Percentiles rank a stretch among this genome's conserved stretches.
Conservation (phyloP, 805 yeast species). For the Candida sanyiensis region DNA sequence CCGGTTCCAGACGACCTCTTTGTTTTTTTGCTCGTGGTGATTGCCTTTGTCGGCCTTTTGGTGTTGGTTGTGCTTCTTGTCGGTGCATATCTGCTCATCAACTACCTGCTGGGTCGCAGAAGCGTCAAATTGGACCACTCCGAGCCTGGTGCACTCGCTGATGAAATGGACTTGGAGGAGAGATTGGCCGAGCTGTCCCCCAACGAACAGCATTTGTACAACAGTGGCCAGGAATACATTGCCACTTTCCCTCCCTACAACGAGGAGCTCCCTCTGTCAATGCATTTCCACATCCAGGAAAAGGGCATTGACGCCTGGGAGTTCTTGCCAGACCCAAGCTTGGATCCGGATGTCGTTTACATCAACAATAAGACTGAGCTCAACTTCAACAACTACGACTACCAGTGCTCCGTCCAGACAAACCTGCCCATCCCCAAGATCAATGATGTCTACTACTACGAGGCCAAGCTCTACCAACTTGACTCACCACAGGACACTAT, state of each 20-base stretch:
- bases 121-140: constrained; percentile 23
- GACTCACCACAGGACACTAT: constrained; percentile 47
- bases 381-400: constrained; percentile 28
- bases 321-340: constrained; percentile 41
- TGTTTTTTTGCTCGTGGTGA: constrained; percentile 7
- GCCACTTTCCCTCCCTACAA: constrained; percentile 19
- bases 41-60: constrained; percentile 7
- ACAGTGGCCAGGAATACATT: constrained; percentile 38
- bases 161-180: constrained; percentile 38
- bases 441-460: constrained; percentile 48
- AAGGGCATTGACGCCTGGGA: constrained; percentile 85
- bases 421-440: constrained; percentile 40
- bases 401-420: constrained; percentile 35
- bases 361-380: constrained; percentile 41
- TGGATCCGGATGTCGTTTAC: constrained; percentile 43
- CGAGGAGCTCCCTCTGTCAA: constrained; percentile 27
- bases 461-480: constrained; percentile 61
- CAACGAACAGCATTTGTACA: constrained; percentile 46
- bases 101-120: neutral
- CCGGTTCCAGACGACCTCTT: constrained; percentile 5
- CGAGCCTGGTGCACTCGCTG: constrained; percentile 56
- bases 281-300: constrained; percentile 52
- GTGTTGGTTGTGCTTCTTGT: constrained; percentile 2
- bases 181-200: constrained; percentile 44
- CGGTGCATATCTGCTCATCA: constrained; percentile 6